Base-by-base conservation (phyloP, 2,329 filamentous ascomycete genomes). In the Arthroderma uncinatum region DNA sequence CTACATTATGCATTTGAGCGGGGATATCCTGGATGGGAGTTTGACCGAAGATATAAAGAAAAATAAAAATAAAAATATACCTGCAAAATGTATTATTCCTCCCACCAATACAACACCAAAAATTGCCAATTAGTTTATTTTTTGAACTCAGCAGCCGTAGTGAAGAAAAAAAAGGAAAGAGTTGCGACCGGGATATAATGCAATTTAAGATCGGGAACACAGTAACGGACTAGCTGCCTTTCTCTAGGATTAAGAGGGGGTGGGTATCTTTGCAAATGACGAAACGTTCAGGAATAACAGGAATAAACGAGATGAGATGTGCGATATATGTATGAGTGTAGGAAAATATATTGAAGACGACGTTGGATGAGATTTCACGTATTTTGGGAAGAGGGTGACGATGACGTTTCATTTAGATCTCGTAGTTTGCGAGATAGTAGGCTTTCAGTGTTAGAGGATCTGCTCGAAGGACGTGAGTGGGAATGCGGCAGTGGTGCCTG, bases 221-320 rank as follows among this genome's bases (percentile, higher is more conserved):
- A 50, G 7, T 33, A 30, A 16, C 25, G 4, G 16, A 14, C 25
- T 50, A 33, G 47, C 47, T 33, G 47, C 14, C 28, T 50, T 50
- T 50, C 47, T 30, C 47, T 50, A 21, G 8, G 6, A 33, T 50
- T 30, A 50, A 34, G 47, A 53, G 50, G 25, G 30, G 36, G 14
- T 53, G 50, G 50, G 50, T 53, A 53, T 53, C 50, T 53, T 53
- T 50, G 44, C n/a, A 39, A 36, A 39, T 37, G 30, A 36, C 19
- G 14, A 30, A 23, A 40, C 37, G 12, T 40, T 40, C 37, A 4
- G 37, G 12, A 37, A 30, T 53, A 23, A 6, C n/a, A 37, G 7
- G 28, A 14, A 44, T 5, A 14, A 37, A 23, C 23, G 33, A 34
- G 21, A 30, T 37, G 25, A 47, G 14, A 30, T 12, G 16, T 50